Base-by-base conservation (phyloP, 306 rosid species). In the Castanea crenata region DNA sequence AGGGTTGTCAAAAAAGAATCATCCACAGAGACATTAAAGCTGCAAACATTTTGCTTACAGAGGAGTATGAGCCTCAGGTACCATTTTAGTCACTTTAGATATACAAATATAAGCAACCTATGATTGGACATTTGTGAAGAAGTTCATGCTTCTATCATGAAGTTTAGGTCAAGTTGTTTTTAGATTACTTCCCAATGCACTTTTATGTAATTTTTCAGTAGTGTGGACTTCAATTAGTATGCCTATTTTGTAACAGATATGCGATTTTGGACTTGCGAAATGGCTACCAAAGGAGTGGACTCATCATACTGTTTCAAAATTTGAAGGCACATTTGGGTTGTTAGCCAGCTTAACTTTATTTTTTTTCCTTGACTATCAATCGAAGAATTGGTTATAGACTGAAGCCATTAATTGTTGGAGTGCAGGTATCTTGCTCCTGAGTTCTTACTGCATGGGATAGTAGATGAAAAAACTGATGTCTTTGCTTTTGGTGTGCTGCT, bases 271-370 rank as follows among this genome's bases (percentile, higher is more conserved):
- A 68, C 94, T 96, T 62, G 97, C 99, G 78, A 96, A 96, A 81
- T 96, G 99, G 99, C 82, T 93, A 31, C 99, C 99, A 72, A 90
- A 91, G 89, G 86, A 88, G 69, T 96, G 99, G 98, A 91, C 98
- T 82, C 99, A 96, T 75, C 98, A 88, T 78, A 89, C 88, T 0
- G 87, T 91, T 71, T 88, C 96, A 76, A 96, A 90, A 82, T 91
- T 91, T 52, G 99, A 96, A 88, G 99, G 98, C 83, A 96, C 99
- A 74, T 96, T 96, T 80, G 99, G 99, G 98, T 96, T 78, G 70
- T 91, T 80, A 81, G 76, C 41, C 55, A 71, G 75, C 78, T 74
- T 78, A 31, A 41, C 57, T 44, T 77, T 31, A 70, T 27, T 69
- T 79, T 14, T 79, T 73, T 75, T 38, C 7, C 46, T 58, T 71